These are phyloP conservation scores for Fusarium udum DNA, from an alignment of 2,329 filamentous ascomycete genomes.

Conservation along the genomic window DNA sequence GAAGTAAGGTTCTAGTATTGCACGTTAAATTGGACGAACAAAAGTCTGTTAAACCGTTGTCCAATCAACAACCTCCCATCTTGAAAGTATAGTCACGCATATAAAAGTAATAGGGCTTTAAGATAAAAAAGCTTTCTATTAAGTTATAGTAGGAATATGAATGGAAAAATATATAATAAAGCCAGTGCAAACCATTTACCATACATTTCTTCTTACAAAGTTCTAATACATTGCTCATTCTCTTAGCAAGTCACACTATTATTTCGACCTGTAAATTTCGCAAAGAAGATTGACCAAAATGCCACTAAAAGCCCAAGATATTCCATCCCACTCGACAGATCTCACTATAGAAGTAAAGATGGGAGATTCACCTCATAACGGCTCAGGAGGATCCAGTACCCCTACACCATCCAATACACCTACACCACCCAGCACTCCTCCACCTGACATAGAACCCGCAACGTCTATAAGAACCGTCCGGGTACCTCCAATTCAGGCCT, in stretches of 20 bases:
- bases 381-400: too few species aligned
- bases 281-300: neutral
- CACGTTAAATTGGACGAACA: neutral
- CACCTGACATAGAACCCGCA: rapidly evolving
- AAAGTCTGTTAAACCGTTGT: rapidly evolving
- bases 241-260: neutral
- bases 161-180: neutral
- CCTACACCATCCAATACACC: too few species aligned
- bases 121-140: too few species aligned
- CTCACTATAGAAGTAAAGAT: neutral
- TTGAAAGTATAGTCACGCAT: neutral
- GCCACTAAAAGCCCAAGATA: rapidly evolving
- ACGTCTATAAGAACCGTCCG: neutral
- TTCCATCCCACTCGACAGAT: neutral
- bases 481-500: neutral
- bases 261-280: neutral
- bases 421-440: neutral
- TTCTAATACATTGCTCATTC: neutral
- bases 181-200: rapidly evolving
- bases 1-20: neutral
- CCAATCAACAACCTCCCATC: neutral
- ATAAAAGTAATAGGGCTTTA: rapidly evolving
- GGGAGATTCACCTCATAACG: rapidly evolving
- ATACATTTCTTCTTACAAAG: too few species aligned
- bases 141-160: rapidly evolving